A percentile compares a stretch with the other conserved stretches of the same genome.
These are phyloP conservation scores for Acanthamoeba lenticulata DNA, from an alignment of 208 protist species.

Conservation along the genomic window DNA sequence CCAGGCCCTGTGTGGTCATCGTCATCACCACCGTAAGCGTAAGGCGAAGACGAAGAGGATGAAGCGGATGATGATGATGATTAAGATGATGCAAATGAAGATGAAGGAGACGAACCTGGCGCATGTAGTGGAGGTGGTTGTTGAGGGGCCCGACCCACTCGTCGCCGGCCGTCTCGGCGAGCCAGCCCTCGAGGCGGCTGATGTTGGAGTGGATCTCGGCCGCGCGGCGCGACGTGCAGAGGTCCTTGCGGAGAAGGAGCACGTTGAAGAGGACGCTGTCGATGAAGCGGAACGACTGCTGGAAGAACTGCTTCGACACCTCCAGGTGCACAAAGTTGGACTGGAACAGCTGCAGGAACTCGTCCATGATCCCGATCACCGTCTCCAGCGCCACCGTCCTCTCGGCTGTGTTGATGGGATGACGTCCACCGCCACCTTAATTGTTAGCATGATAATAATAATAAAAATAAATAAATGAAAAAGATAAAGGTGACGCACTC, in stretches of 20 bases:
- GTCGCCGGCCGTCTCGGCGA: not conserved
- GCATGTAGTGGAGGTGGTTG: conserved; percentile 44
- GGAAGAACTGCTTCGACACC: conserved; percentile 57
- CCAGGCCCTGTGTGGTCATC: not conserved
- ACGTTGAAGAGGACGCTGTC: conserved; percentile 33
- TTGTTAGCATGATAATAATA: too few species aligned
- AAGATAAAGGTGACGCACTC: not conserved
- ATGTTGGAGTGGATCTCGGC: conserved; percentile 11
- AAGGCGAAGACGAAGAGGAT: too few species aligned
- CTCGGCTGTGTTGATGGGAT: conserved; percentile 13
- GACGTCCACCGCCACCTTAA: not conserved
- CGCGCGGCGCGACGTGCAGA: not conserved
- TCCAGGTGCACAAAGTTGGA: conserved; percentile 42
- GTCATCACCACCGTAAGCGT: not conserved
- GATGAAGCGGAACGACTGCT: conserved; percentile 48
- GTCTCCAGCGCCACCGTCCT: not conserved
- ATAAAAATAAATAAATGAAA: not conserved
- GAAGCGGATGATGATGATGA: too few species aligned
- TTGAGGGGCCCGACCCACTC: conserved; percentile 15
- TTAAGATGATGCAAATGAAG: too few species aligned
- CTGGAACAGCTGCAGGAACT: not conserved
- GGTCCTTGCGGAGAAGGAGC: conserved; percentile 37
- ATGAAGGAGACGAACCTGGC: not conserved
- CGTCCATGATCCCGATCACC: conserved; percentile 26
- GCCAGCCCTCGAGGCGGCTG: conserved; percentile 14